phyloP scores from a whole-genome alignment of 805 yeast genomes.

The Candida silvatica region DNA sequence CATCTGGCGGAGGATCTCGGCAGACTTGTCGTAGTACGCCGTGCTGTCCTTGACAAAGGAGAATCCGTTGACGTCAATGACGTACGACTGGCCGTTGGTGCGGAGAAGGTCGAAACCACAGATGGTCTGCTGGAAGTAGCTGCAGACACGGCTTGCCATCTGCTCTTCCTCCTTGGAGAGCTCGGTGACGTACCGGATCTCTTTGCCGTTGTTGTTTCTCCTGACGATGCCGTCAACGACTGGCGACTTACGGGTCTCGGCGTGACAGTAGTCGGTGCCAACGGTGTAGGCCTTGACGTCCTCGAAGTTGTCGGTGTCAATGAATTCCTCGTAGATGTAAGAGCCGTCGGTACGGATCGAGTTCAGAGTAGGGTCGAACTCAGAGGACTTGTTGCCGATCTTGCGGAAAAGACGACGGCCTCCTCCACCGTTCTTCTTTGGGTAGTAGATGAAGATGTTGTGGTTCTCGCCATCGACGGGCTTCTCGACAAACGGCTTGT shows the following conservation, averaged over 20 bases:
- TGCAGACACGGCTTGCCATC: slow-evolving; percentile 74
- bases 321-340: slow-evolving; percentile 84
- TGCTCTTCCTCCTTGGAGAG: slow-evolving; percentile 63
- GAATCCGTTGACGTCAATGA: slow-evolving; percentile 96
- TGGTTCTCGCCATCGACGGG: slow-evolving; percentile 99
- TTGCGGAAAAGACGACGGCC: slow-evolving; percentile 91
- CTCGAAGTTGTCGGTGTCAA: slow-evolving; percentile 97
- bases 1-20: slow-evolving; percentile 65
- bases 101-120: slow-evolving; percentile 95
- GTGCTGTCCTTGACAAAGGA: slow-evolving; percentile 92
- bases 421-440: slow-evolving; percentile 89
- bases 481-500: slow-evolving; percentile 93
- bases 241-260: slow-evolving; percentile 96
- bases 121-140: slow-evolving; percentile 80
- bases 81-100: slow-evolving; percentile 81
- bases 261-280: slow-evolving; percentile 86
- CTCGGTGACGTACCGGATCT: slow-evolving; percentile 82
- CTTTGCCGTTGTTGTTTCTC: slow-evolving; percentile 96
- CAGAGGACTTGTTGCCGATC: slow-evolving; percentile 95
- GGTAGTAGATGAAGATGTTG: slow-evolving; percentile 88
- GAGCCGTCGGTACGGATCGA: slow-evolving; percentile 85
- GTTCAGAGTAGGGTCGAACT: slow-evolving; percentile 75
- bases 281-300: slow-evolving; percentile 99
- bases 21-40: slow-evolving; percentile 77
- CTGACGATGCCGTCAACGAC: slow-evolving; percentile 99